Base-by-base conservation (phyloP, 345 rosid species). In the Citrus medica region DNA sequence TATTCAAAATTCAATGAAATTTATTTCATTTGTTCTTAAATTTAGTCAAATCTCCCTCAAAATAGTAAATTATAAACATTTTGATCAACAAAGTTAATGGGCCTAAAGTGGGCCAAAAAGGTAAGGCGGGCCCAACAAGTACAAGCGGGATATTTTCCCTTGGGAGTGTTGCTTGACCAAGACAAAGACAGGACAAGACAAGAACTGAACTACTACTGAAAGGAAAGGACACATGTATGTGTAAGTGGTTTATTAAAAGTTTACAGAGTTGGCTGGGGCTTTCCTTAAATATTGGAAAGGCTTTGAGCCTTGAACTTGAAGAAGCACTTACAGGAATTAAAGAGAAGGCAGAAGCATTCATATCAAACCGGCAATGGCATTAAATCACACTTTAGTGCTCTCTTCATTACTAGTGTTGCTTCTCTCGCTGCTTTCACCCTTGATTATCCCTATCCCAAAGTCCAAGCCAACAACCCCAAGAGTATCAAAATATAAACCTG, bases 381-480 rank as follows among this genome's bases (percentile, higher is more conserved):
- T 30, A 21, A 63, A 48, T 51, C 78, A 75, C 62, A 64, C 62
- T 32, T 64, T 75, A n/a, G 33, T 22, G 5, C 33, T 65, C 48
- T 19, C 72, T 22, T 12, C 63, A 17, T 22, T 62, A 30, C 32
- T 81, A 16, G 82, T 73, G 24, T 59, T 67, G n/a, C 38, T 69
- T 5, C 42, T 72, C 67, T 76, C 79, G 51, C 58, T 78, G 2
- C 75, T 81, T 3, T 32, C 76, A 8, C 66, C 69, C 30, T 66
- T 73, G 27, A 71, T 77, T 9, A 51, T 81, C 58, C 60, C 55
- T 0, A 21, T 65, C 6, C 78, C 75, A 28, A 77, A 55, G 71
- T 63, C 77, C 74, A 78, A 73, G 67, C 84, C 65, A 30, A 33
- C 78, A 19, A 12, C 28, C 67, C 3, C 73, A 42, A 59, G 59